Evolutionary conservation across 2,329 filamentous ascomycete genomes (phyloP).

Genomic region (Trichoderma pleuroti): DNA sequence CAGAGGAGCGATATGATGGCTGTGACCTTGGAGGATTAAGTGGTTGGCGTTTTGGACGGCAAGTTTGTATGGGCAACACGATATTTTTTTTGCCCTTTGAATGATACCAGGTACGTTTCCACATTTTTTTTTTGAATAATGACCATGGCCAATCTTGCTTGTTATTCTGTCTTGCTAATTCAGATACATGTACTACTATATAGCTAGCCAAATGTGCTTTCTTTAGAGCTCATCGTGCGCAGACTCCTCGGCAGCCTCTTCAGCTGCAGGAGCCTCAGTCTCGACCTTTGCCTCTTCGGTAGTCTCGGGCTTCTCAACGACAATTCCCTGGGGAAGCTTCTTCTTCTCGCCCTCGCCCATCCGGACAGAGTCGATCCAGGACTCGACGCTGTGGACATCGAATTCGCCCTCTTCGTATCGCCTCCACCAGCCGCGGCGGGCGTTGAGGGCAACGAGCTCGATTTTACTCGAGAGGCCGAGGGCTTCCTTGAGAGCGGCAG

Average conservation of each 20-base stretch:
- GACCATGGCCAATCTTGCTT: background rate
- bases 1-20: constrained; percentile 47
- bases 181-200: background rate
- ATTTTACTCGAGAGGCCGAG: constrained; percentile 61
- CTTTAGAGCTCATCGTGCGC: constrained; percentile 50
- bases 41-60: background rate
- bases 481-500: constrained; percentile 41
- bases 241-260: constrained; percentile 29
- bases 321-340: constrained; percentile 63
- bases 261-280: constrained; percentile 28
- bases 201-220: background rate
- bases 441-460: constrained; percentile 79
- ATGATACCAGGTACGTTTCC: constrained; percentile 16
- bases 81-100: background rate
- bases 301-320: constrained; percentile 36
- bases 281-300: constrained; percentile 15
- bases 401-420: constrained; percentile 62
- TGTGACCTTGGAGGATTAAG: constrained; percentile 48
- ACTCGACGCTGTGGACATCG: constrained; percentile 62
- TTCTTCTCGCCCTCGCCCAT: constrained; percentile 82
- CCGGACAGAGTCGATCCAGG: constrained; percentile 87
- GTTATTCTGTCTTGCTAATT: constrained; percentile 4
- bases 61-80: background rate
- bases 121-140: background rate
- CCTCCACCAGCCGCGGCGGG: constrained; percentile 81